Conservation (phyloP, 1,139 yeast genomes). For the Yamadazyma trypodendri region DNA sequence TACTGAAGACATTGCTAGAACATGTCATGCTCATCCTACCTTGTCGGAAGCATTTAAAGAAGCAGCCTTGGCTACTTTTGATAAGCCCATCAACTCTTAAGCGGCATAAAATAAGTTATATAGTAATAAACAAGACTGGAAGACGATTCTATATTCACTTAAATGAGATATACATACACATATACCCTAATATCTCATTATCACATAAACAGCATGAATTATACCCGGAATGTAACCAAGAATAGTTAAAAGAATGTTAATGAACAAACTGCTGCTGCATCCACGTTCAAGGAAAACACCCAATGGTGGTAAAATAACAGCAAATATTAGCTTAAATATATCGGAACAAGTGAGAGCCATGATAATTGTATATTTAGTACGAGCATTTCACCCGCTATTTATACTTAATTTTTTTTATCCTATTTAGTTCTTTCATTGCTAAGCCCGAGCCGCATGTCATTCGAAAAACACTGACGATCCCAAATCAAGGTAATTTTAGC, state of each 20-base stretch:
- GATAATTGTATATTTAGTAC: neutral
- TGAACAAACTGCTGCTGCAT: slow-evolving; percentile 52
- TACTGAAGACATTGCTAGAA: slow-evolving; percentile 95
- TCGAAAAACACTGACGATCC: neutral
- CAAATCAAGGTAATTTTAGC: too few relatives aligned
- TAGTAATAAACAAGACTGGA: slow-evolving; percentile 1
- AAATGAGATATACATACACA: neutral
- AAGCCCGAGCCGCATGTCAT: slow-evolving; percentile 6
- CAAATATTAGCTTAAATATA: slow-evolving; percentile 60
- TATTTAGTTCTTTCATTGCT: neutral
- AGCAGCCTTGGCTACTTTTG: slow-evolving; percentile 92
- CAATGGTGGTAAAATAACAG: slow-evolving; percentile 68
- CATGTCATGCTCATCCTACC: slow-evolving; percentile 99
- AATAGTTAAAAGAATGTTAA: slow-evolving; percentile 59
- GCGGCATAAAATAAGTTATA: slow-evolving; percentile 4
- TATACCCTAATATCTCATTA: slow-evolving; percentile 30
- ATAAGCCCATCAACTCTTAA: slow-evolving; percentile 82
- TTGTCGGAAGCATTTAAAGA: slow-evolving; percentile 97
- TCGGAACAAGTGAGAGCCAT: slow-evolving; percentile 57
- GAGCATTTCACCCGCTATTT: neutral
- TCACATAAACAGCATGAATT: slow-evolving; percentile 62
- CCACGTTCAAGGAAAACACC: slow-evolving; percentile 76
- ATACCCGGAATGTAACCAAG: slow-evolving; percentile 69
- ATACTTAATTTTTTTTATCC: neutral
- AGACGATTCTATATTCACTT: neutral